Base-by-base conservation (phyloP, 1,139 yeast species). In the Candida buenavistaensis region DNA sequence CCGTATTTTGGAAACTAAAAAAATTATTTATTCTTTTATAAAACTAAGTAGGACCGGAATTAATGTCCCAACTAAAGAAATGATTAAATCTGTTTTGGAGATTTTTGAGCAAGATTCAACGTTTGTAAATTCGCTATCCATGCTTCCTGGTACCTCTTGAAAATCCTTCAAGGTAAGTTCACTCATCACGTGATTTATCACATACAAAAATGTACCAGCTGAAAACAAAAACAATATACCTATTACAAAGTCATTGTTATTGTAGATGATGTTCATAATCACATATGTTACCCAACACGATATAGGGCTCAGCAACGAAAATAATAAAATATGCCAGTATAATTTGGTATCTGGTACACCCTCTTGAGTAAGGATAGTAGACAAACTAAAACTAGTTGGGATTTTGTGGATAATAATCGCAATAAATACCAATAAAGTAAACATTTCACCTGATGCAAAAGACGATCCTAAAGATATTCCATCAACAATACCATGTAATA, bases 401-500 rank as follows among this genome's bases (percentile, higher is more conserved):
- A 84, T 65, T 52, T 84, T 84, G 63, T 84, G 95, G 20, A 83
- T 54, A 40, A 84, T 68, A 14, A 85, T 75, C 12, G 87, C 82
- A 6, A 75, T 37, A 44, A 76, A 75, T 41, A 81, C 69, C 13
- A 80, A 49, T n/a, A 75, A 46, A 28, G 72, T 72, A 21, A 83
- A 56, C 2, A 74, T 58, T 3, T 68, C 50, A 1, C 69, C 64
- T 2, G 77, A 54, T 21, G 74, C 61, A 29, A 77, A 68, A 1
- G 85, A 68, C 0, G 86, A 75, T 0, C 90, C 89, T 29, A 84
- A 62, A 0, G 89, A 80, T n/a, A 84, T 64, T 2, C 95, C 95
- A 48, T 84, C 95, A 1, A 86, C 78, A 4, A 78, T 49, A 0
- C 87, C 78, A 51, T 84, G 95, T 16, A 84, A 65, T 0, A 82